Evolutionary conservation across 2,329 filamentous ascomycete genomes (phyloP), one percentile per base, ranked within the genome.

Genomic region (Pyricularia grisea): DNA sequence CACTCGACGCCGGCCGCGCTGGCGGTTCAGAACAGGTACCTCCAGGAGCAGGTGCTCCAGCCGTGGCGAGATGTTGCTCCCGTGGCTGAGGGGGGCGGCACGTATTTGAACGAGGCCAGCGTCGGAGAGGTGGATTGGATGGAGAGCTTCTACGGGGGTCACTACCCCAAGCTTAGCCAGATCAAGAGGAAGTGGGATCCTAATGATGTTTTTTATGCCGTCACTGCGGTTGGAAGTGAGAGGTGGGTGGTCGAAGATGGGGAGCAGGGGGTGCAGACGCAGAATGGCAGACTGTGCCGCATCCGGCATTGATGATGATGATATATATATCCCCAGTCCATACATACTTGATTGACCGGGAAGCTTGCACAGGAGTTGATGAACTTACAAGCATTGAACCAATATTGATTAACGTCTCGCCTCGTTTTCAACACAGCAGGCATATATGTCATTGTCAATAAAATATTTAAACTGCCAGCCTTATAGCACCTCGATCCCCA

Each of bases 181-280:
- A 74, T 84, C 30, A 82, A 84, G 74, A 72, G 78, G 65, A 80
- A 77, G 71, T 84, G 79, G 74, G 83, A 83, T 74, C 75, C 79
- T 17, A 67, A 76, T 12, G 76, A 76, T 5, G 69, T 85, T 1
- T 85, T 81, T 65, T 81, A 82, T 66, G 80, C 80, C 14, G 74
- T 77, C 3, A 78, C 78, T 0, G 81, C 77, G 0, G 80, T 83
- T 5, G 82, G 82, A 0, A 82, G 79, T 65, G 81, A 84, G 63
- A 74, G 75, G 2, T 84, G 82, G 82, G 73, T 31, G 50, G 66
- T 67, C 20, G n/a, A 55, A 27, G 66, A 61, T 11, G 66, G 66
- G 30, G 27, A 11, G 27, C 30, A 60, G 66, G 66, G 66, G 66
- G 55, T 55, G 66, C 66, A 61, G 50, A 67, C 66, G 55, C 66